phyloP scores from a whole-genome alignment of 768 basidiomycete genomes.

The Chiua virens region DNA sequence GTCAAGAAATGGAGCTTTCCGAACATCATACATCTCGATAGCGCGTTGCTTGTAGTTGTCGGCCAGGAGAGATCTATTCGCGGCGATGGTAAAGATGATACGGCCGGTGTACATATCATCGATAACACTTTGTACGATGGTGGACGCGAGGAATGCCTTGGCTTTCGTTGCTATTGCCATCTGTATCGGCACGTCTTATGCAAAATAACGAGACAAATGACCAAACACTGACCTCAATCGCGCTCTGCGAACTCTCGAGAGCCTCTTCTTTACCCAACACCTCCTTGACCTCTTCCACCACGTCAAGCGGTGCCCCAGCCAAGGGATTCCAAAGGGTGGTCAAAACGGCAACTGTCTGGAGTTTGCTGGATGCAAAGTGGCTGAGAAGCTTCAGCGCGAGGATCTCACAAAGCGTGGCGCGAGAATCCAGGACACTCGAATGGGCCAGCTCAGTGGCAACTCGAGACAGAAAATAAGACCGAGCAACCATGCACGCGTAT shows the following conservation, averaged over 20 bases:
- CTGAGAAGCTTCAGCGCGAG: slow-evolving; percentile 85
- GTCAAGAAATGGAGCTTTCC: slow-evolving; percentile 70
- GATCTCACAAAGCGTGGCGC: slow-evolving; percentile 84
- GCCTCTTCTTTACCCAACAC: slow-evolving; percentile 52
- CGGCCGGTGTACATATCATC: slow-evolving; percentile 85
- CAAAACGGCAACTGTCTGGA: slow-evolving; percentile 75
- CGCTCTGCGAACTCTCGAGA: slow-evolving; percentile 71
- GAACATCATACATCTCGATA: slow-evolving; percentile 70
- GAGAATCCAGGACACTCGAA: slow-evolving; percentile 65
- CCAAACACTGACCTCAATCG: slow-evolving; percentile 68
- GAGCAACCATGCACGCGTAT: slow-evolving; percentile 75
- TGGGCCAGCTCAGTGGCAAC: slow-evolving; percentile 74
- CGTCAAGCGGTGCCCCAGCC: slow-evolving; percentile 65
- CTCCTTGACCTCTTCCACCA: slow-evolving; percentile 65
- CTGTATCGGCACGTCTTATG: slow-evolving; percentile 36
- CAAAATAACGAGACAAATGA: background rate
- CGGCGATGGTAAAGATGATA: slow-evolving; percentile 62
- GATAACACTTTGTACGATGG: slow-evolving; percentile 84
- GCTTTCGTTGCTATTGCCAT: slow-evolving; percentile 87
- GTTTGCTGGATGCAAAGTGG: slow-evolving; percentile 68
- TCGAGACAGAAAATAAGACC: slow-evolving; percentile 74
- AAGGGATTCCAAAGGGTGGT: slow-evolving; percentile 86
- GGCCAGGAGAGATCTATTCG: slow-evolving; percentile 73
- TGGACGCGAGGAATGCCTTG: slow-evolving; percentile 80
- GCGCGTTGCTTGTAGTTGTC: slow-evolving; percentile 86